phyloP scores from a whole-genome alignment of 345 rosid genomes.

The Hypericum perforatum region DNA sequence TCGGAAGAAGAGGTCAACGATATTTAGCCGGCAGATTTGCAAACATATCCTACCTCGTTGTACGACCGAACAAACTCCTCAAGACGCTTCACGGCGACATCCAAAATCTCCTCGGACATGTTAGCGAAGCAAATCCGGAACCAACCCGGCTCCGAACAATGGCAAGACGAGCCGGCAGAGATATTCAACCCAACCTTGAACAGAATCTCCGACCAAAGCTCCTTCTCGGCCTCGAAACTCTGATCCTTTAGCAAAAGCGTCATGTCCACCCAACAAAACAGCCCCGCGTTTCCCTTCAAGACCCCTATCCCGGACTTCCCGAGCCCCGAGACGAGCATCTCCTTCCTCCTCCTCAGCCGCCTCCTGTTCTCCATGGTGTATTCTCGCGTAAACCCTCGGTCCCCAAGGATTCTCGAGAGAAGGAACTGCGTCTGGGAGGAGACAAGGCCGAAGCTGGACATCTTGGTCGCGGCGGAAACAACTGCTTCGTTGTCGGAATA shows the following conservation, averaged over 20 bases:
- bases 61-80: not conserved
- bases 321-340: slow-evolving; percentile 15
- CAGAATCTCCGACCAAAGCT: slow-evolving; percentile 18
- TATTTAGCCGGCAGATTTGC: too few species aligned
- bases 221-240: slow-evolving; percentile 16
- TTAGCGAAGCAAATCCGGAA: slow-evolving; percentile 26
- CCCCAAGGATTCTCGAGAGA: slow-evolving; percentile 10
- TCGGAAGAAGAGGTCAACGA: too few species aligned
- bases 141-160: slow-evolving; percentile 28
- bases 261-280: slow-evolving; percentile 29
- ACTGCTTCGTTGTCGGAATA: slow-evolving; percentile 17
- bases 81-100: slow-evolving; percentile 1
- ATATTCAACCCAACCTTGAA: slow-evolving; percentile 15
- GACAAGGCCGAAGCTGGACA: slow-evolving; percentile 24
- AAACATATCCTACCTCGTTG: too few species aligned
- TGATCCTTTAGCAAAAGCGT: slow-evolving; percentile 7
- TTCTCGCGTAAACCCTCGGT: slow-evolving; percentile 7
- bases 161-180: slow-evolving; percentile 24
- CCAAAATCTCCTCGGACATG: slow-evolving; percentile 17
- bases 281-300: slow-evolving; percentile 18
- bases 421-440: slow-evolving; percentile 26
- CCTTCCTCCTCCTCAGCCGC: slow-evolving; percentile 15
- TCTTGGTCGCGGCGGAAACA: slow-evolving; percentile 21
- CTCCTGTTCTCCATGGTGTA: slow-evolving; percentile 12
- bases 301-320: slow-evolving; percentile 14